Evolutionary conservation across 2,329 filamentous ascomycete species (phyloP).

Genomic region (Eurotiales sp.): DNA sequence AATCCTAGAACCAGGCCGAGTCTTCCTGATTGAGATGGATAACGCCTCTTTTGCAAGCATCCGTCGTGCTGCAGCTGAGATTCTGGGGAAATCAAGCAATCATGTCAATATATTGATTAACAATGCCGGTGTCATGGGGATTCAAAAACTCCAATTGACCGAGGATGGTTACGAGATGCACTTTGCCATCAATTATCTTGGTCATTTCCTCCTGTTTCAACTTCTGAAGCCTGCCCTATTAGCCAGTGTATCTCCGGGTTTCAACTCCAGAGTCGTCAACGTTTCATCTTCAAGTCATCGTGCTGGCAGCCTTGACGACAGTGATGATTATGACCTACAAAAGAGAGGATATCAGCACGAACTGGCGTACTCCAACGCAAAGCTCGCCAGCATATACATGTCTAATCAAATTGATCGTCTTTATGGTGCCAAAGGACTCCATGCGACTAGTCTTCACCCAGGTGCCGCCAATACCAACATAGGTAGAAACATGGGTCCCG

Average conservation of each 20-base stretch:
- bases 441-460: constrained; percentile 45
- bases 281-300: constrained; percentile 46
- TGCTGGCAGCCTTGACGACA: constrained; percentile 22
- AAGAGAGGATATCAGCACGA: constrained; percentile 25
- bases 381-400: constrained; percentile 50
- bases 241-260: constrained; percentile 26
- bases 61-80: constrained; percentile 28
- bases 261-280: constrained; percentile 45
- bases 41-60: constrained; percentile 30
- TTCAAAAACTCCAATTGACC: constrained; percentile 12
- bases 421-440: constrained; percentile 43
- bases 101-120: constrained; percentile 18
- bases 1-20: constrained; percentile 19
- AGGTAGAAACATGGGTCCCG: background rate
- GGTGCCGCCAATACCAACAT: constrained; percentile 7
- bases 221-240: constrained; percentile 19
- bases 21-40: constrained; percentile 36
- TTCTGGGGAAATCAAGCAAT: constrained; percentile 36
- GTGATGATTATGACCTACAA: constrained; percentile 17
- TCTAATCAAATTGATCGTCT: constrained; percentile 49
- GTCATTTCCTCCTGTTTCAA: constrained; percentile 30
- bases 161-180: constrained; percentile 34
- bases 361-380: constrained; percentile 46
- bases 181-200: constrained; percentile 34
- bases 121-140: constrained; percentile 17